Base-by-base conservation (phyloP, 2,329 filamentous ascomycete genomes). In the Fusarium acutatum region DNA sequence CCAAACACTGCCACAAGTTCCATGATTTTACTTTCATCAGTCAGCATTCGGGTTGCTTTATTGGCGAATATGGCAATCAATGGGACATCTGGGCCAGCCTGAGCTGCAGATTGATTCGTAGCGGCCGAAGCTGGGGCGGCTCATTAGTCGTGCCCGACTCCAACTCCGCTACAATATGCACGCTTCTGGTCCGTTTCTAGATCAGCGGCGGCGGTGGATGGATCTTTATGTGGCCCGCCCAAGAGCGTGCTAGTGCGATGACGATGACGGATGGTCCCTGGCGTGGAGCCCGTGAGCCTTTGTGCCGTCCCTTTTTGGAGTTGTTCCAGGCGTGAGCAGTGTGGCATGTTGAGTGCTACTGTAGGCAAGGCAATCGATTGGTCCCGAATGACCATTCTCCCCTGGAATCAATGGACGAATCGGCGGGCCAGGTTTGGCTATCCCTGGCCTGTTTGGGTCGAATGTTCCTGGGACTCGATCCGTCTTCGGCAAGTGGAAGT, bases 181-280 rank as follows among this genome's bases (percentile, higher is more conserved):
- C 71, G 68, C 77, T 79, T 79, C 77, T 79, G 77, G 77, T 63
- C 67, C 71, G 77, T 76, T 79, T 79, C 77, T 78, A 79, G 77
- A 79, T 79, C 77, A 77, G 77, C 75, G 65, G 71, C 71, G 72
- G 57, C 73, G 75, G 71, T 69, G 72, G 71, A 75, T 76, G 75
- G 77, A 67, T 71, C 72, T 64, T 58, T 67, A 50, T 62, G 63
- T 63, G 71, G 59, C 32, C 71, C 73, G 34, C 53, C 69, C 46
- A 41, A 68, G 63, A 60, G 47, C 44, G 53, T 68, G 56, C 59
- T 74, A 73, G 71, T 62, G 62, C 61, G 52, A 64, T 65, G 63
- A 64, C 63, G 63, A 67, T 67, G 64, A 68, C 66, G 71, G 71
- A 68, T 71, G 71, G 71, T 73, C 71, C 57, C 70, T 59, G 69